phyloP scores from a whole-genome alignment of 2,329 filamentous ascomycete species.

The Alternaria triticimaculans region DNA sequence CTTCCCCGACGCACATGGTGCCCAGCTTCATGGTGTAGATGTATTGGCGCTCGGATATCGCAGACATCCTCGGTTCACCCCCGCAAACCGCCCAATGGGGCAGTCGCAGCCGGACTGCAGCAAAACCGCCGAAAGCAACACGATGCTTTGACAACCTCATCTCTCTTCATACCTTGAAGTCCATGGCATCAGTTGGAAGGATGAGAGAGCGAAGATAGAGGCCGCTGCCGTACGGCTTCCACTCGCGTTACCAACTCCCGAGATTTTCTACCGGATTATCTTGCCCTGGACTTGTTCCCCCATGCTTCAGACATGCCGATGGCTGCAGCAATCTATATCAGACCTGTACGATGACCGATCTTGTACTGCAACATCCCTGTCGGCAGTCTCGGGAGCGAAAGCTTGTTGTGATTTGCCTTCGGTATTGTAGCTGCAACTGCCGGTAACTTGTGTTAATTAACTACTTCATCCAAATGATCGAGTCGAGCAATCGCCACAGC shows the following conservation, averaged over 20 bases:
- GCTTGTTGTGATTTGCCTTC: constrained; percentile 14
- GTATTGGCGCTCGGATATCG: not conserved
- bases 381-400: not conserved
- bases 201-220: not conserved
- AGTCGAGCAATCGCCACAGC: not conserved
- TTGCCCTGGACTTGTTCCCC: not conserved
- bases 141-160: not conserved
- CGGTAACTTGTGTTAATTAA: constrained; percentile 24
- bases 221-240: not conserved
- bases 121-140: not conserved
- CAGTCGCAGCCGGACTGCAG: not conserved
- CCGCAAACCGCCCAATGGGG: not conserved
- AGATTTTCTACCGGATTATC: not conserved
- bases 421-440: constrained; percentile 28
- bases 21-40: not conserved
- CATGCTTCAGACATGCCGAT: not conserved
- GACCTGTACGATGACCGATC: not conserved
- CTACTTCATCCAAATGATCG: constrained; percentile 16
- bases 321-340: not conserved
- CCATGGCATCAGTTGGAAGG: not conserved
- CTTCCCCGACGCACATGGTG: not conserved
- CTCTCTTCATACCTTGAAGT: not conserved
- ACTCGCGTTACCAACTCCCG: not conserved
- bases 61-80: not conserved
- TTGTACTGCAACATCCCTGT: not conserved